Percentiles rank a stretch among this genome's conserved stretches.
Conservation (phyloP, 371 early-diverging fungal species). For the Actinomortierella wolfii region DNA sequence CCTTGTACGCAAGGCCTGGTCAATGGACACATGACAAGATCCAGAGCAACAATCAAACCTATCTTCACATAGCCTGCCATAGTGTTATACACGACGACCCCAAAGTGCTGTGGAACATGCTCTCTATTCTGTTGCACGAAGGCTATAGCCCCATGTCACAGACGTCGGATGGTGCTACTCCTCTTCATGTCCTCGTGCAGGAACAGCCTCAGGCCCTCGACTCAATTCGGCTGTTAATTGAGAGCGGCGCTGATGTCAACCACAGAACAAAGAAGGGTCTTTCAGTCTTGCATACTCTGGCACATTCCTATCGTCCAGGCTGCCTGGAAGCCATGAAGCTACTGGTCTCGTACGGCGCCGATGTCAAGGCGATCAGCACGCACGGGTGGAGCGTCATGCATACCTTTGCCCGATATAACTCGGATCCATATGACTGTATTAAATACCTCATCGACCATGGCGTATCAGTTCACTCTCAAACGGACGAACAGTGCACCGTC, state of each 20-base stretch:
- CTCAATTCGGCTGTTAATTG: constrained; percentile 24
- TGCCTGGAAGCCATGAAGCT: constrained; percentile 44
- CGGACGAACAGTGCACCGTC: constrained; percentile 41
- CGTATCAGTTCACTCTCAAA: constrained; percentile 35
- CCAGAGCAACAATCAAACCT: constrained; percentile 29
- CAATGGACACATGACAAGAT: constrained; percentile 30
- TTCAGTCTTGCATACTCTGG: constrained; percentile 34
- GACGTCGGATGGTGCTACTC: constrained; percentile 32
- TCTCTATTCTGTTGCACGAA: constrained; percentile 38
- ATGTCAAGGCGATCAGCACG: constrained; percentile 36
- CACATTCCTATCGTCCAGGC: constrained; percentile 36
- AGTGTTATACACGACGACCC: constrained; percentile 33
- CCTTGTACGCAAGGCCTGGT: constrained; percentile 37
- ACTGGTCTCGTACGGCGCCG: constrained; percentile 31
- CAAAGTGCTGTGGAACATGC: constrained; percentile 35
- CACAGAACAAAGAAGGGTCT: constrained; percentile 36
- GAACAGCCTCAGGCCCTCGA: constrained; percentile 41
- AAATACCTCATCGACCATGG: constrained; percentile 43
- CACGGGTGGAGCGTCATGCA: constrained; percentile 47
- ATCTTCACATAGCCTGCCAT: constrained; percentile 34
- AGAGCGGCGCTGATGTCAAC: constrained; percentile 38
- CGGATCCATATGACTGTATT: constrained; percentile 43
- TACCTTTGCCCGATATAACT: constrained; percentile 42
- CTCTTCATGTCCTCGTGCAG: constrained; percentile 40
- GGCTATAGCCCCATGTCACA: constrained; percentile 39